Percentiles rank a stretch among this genome's conserved stretches.
Conservation (phyloP, 2,329 filamentous ascomycete species). For the Trichoderma sp. region DNA sequence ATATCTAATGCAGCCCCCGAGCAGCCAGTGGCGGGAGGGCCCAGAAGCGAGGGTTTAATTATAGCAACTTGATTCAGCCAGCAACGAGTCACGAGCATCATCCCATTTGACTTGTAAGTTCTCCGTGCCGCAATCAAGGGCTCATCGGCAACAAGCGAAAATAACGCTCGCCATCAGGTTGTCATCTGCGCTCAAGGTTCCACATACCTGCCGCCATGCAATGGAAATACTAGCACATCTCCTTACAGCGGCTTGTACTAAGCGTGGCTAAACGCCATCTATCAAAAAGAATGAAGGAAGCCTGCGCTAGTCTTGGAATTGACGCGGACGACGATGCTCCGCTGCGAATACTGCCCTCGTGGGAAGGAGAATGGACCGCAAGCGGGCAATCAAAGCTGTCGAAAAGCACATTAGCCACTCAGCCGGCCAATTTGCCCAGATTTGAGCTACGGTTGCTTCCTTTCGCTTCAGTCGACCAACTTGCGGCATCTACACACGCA, state of each 20-base stretch:
- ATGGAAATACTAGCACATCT: neutral
- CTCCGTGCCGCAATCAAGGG: neutral
- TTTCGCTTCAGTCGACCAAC: neutral
- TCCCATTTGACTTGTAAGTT: neutral
- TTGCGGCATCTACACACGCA: constrained; percentile 7
- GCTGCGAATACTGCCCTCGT: neutral
- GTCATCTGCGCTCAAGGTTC: neutral
- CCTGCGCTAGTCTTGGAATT: neutral
- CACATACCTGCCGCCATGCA: neutral
- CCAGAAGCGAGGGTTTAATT: neutral
- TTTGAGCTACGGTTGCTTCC: neutral
- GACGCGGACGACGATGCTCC: neutral
- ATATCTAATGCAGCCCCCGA: neutral
- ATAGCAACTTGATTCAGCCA: constrained; percentile 12
- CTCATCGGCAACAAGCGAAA: constrained; percentile 17
- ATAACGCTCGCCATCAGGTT: constrained; percentile 2
- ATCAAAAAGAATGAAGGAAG: neutral
- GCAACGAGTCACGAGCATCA: constrained; percentile 13
- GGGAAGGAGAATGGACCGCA: neutral
- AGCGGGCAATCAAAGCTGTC: neutral
- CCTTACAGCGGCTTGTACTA: neutral
- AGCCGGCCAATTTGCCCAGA: neutral
- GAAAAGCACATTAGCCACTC: neutral
- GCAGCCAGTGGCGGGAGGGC: neutral
- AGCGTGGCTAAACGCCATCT: neutral